phyloP scores from a whole-genome alignment of 2,329 filamentous ascomycete genomes.

The Ceratocystis cacaofunesta region DNA sequence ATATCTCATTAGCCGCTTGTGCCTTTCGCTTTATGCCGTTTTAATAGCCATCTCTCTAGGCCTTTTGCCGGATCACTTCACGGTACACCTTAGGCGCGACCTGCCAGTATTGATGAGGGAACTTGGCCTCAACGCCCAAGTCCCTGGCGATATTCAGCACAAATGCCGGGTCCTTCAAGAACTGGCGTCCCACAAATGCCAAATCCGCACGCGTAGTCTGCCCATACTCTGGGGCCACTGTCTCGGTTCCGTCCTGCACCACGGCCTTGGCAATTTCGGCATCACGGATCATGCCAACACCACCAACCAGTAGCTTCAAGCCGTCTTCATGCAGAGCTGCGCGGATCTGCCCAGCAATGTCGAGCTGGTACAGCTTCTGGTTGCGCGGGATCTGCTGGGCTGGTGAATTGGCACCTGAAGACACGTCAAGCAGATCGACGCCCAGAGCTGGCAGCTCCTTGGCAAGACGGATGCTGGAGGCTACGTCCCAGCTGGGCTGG shows the following conservation, averaged over 20 bases:
- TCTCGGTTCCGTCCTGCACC: conserved; percentile 34
- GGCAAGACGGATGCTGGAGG: conserved; percentile 40
- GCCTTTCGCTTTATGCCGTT: not conserved
- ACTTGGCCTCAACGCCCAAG: conserved; percentile 53
- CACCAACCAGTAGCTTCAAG: conserved; percentile 46
- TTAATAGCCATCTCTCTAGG: too few relatives aligned
- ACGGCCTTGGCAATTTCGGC: conserved; percentile 50
- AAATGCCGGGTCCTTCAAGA: conserved; percentile 68
- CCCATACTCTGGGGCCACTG: conserved; percentile 30
- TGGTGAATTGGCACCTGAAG: conserved; percentile 55
- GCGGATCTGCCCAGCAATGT: conserved; percentile 58
- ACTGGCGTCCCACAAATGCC: conserved; percentile 59
- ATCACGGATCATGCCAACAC: conserved; percentile 59
- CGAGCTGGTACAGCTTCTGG: conserved; percentile 57
- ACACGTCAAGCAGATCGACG: conserved; percentile 73
- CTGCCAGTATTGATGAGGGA: conserved; percentile 51
- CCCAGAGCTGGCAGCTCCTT: conserved; percentile 55
- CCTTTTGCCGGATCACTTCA: not conserved
- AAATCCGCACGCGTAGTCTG: conserved; percentile 44
- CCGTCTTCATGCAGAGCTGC: conserved; percentile 40
- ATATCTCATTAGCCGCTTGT: not conserved
- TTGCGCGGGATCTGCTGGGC: conserved; percentile 44
- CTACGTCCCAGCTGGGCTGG: conserved; percentile 48
- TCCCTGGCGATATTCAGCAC: conserved; percentile 59
- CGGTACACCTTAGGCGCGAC: conserved; percentile 22